Conservation (phyloP, 1,284 basidiomycete species). For the Papiliotrema fonsecae region DNA sequence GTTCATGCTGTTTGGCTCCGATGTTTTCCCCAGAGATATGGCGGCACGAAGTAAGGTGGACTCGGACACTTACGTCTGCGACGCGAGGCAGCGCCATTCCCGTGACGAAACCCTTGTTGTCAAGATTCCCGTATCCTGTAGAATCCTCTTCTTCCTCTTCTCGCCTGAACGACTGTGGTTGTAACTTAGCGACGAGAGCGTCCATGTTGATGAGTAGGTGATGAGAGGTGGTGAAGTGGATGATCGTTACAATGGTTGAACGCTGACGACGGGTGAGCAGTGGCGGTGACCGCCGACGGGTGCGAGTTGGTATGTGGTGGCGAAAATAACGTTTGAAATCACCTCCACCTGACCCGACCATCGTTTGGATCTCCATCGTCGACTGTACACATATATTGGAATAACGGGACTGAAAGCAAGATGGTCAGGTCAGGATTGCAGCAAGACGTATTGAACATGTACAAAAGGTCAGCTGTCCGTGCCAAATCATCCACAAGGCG, state of each 20-base stretch:
- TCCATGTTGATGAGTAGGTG: constrained; percentile 58
- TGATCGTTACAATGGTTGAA: no score
- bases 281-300: background rate
- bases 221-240: background rate
- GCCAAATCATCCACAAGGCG: background rate
- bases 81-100: constrained; percentile 45
- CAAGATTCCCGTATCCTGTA: constrained; percentile 63
- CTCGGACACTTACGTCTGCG: constrained; percentile 43
- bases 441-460: constrained; percentile 45
- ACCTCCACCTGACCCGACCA: no score
- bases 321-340: background rate
- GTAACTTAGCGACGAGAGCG: constrained; percentile 61
- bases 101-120: constrained; percentile 31
- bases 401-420: background rate
- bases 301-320: background rate
- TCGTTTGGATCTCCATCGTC: no score
- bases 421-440: constrained; percentile 43
- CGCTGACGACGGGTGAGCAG: background rate
- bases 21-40: no score
- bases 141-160: constrained; percentile 57
- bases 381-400: no score
- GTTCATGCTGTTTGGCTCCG: background rate
- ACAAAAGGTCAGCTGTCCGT: constrained; percentile 29
- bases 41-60: no score
- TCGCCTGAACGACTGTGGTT: constrained; percentile 53